Percentiles rank a stretch among this genome's conserved stretches.
Evolutionary conservation across 768 basidiomycete genomes (phyloP).

Genomic region (Infundibulicybe gibba): DNA sequence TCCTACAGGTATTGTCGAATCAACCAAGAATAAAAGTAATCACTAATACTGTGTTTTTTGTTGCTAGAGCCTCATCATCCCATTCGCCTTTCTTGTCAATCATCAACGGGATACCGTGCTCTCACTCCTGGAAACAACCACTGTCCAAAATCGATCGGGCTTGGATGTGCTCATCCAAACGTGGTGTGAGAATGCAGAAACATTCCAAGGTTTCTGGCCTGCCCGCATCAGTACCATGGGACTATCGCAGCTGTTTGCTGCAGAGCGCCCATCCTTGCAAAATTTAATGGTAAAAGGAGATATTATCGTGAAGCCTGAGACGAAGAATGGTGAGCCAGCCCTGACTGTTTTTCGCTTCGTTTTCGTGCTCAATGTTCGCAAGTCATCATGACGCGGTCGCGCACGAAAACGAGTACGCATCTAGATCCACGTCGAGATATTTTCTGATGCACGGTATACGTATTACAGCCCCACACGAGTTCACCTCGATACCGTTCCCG

Average conservation of each 20-base stretch:
- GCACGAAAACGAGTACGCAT: slow-evolving; percentile 76
- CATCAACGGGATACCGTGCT: slow-evolving; percentile 82
- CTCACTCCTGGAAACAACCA: slow-evolving; percentile 67
- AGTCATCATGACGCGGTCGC: slow-evolving; percentile 98
- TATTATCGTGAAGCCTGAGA: slow-evolving; percentile 78
- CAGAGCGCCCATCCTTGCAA: slow-evolving; percentile 63
- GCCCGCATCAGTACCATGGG: slow-evolving; percentile 83
- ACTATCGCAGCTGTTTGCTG: slow-evolving; percentile 67
- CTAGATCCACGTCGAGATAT: slow-evolving; percentile 25
- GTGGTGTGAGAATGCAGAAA: slow-evolving; percentile 94
- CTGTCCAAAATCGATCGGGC: slow-evolving; percentile 55
- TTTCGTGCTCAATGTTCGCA: slow-evolving; percentile 17
- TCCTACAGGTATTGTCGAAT: slow-evolving; percentile 63
- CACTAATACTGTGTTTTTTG: neutral
- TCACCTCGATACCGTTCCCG: slow-evolving; percentile 82
- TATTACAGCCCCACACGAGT: slow-evolving; percentile 75
- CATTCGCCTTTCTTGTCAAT: slow-evolving; percentile 91
- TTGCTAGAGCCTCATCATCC: slow-evolving; percentile 78
- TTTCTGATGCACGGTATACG: neutral
- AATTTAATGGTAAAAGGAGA: slow-evolving; percentile 85
- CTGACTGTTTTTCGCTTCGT: slow-evolving; percentile 1
- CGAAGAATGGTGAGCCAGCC: slow-evolving; percentile 66
- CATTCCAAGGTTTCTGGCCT: slow-evolving; percentile 95
- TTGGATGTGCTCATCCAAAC: slow-evolving; percentile 88
- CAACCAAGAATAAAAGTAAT: neutral